Percentiles rank a stretch among this genome's conserved stretches.
Evolutionary conservation across 1,284 basidiomycete species (phyloP).

Genomic region (Leccinum laetum): DNA sequence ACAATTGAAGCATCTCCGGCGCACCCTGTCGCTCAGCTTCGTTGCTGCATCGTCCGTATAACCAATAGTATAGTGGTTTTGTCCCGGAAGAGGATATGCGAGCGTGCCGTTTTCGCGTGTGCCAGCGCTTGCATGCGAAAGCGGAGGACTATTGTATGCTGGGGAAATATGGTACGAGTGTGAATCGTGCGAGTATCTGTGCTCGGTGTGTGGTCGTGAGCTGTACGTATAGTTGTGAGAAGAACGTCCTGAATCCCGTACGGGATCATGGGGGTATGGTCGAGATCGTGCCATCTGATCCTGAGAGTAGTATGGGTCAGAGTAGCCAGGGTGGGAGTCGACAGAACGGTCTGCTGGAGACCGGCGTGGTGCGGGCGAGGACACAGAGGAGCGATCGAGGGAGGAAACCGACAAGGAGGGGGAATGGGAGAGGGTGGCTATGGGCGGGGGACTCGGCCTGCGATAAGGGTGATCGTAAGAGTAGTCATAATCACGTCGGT

Average conservation of each 20-base stretch:
- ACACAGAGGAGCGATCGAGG: constrained; percentile 56
- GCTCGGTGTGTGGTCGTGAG: constrained; percentile 28
- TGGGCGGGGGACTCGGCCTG: constrained; percentile 53
- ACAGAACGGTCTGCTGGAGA: constrained; percentile 30
- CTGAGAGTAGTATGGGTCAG: constrained; percentile 34
- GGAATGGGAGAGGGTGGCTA: constrained; percentile 57
- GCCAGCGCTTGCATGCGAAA: constrained; percentile 20
- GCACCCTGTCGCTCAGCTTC: constrained; percentile 73
- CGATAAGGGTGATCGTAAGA: constrained; percentile 41
- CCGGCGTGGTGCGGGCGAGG: constrained; percentile 50
- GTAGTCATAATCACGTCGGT: constrained; percentile 41
- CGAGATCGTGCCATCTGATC: constrained; percentile 33
- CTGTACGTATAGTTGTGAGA: constrained; percentile 34
- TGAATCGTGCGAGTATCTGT: constrained; percentile 34
- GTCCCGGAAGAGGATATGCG: constrained; percentile 37
- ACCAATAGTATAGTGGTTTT: constrained; percentile 42
- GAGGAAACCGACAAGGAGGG: constrained; percentile 61
- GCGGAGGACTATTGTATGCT: constrained; percentile 29
- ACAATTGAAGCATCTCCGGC: constrained; percentile 78
- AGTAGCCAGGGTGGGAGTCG: constrained; percentile 29
- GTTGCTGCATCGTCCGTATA: constrained; percentile 77
- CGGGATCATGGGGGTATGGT: constrained; percentile 36
- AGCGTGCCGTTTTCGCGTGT: constrained; percentile 28
- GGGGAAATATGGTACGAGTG: constrained; percentile 30
- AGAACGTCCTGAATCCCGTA: constrained; percentile 32